Percentiles rank a stretch among this genome's conserved stretches.
Conservation (phyloP, 2,329 filamentous ascomycete genomes). For the Cadophora luteo-olivacea region DNA sequence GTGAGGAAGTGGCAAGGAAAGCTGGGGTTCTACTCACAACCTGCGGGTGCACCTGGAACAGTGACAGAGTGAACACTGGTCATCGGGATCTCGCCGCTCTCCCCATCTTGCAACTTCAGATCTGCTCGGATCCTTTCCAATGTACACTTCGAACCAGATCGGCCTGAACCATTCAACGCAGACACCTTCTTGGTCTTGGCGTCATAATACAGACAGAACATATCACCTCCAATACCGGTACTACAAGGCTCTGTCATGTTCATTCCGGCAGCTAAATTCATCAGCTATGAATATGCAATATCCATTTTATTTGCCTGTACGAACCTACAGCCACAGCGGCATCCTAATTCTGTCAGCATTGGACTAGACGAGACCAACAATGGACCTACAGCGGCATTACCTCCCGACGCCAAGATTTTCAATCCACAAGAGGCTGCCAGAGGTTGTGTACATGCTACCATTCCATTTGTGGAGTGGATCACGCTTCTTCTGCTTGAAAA, state of each 20-base stretch:
- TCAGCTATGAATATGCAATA: constrained; percentile 30
- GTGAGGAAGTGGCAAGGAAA: not conserved
- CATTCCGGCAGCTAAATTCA: constrained; percentile 74
- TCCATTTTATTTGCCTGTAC: not conserved
- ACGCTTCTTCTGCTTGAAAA: constrained; percentile 86
- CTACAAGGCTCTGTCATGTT: constrained; percentile 93
- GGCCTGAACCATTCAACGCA: constrained; percentile 89
- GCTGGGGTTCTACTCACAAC: constrained; percentile 62
- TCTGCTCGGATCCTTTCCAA: constrained; percentile 73
- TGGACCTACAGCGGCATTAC: constrained; percentile 73
- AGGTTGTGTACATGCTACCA: constrained; percentile 88
- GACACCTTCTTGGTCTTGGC: constrained; percentile 74
- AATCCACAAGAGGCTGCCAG: constrained; percentile 88
- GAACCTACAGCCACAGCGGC: constrained; percentile 88
- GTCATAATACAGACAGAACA: constrained; percentile 51
- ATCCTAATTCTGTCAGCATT: constrained; percentile 63
- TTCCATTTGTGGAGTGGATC: constrained; percentile 90
- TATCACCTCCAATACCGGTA: constrained; percentile 94
- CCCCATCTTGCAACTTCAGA: constrained; percentile 66
- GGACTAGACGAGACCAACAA: not conserved
- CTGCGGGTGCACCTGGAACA: constrained; percentile 86
- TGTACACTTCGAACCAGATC: constrained; percentile 69
- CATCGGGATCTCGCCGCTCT: constrained; percentile 70
- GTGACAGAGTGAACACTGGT: constrained; percentile 80
- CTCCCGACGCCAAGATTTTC: constrained; percentile 79